Conservation (phyloP, 2,329 filamentous ascomycete species). For the Massarina eburnea region DNA sequence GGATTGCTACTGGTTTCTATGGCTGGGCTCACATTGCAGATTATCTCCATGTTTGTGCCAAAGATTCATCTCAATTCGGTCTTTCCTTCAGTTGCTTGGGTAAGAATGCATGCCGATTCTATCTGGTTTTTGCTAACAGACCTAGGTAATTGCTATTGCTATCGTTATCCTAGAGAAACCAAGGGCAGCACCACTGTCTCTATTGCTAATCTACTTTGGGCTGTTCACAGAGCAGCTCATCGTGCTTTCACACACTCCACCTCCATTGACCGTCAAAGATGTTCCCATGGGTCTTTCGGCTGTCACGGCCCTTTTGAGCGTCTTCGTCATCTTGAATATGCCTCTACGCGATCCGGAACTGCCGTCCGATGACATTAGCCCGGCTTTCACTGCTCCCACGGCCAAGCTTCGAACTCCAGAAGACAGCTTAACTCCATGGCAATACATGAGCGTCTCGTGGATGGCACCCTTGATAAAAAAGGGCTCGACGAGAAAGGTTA, state of each 20-base stretch:
- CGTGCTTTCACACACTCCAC: slow-evolving; percentile 25
- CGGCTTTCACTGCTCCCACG: slow-evolving; percentile 58
- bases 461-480: slow-evolving; percentile 71
- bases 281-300: slow-evolving; percentile 38
- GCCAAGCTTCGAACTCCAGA: slow-evolving; percentile 70
- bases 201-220: slow-evolving; percentile 41
- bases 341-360: slow-evolving; percentile 65
- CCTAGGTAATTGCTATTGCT: slow-evolving; percentile 38
- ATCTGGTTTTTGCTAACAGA: slow-evolving; percentile 12
- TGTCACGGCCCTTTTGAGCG: slow-evolving; percentile 48
- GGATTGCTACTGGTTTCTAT: slow-evolving; percentile 26
- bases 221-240: slow-evolving; percentile 41
- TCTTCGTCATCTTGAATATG: slow-evolving; percentile 65
- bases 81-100: slow-evolving; percentile 38
- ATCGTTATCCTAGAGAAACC: slow-evolving; percentile 45
- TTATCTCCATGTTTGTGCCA: slow-evolving; percentile 26
- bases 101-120: slow-evolving; percentile 12
- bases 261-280: slow-evolving; percentile 33
- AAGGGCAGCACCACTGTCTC: slow-evolving; percentile 43
- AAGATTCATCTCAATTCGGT: slow-evolving; percentile 16
- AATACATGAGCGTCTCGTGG: slow-evolving; percentile 86
- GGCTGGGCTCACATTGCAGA: slow-evolving; percentile 30
- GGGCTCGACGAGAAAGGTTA: slow-evolving; percentile 63
- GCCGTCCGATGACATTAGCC: slow-evolving; percentile 60
- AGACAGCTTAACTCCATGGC: slow-evolving; percentile 76